phyloP scores from a whole-genome alignment of 177 flowering plant genomes.

The Tripterygium wilfordii region DNA sequence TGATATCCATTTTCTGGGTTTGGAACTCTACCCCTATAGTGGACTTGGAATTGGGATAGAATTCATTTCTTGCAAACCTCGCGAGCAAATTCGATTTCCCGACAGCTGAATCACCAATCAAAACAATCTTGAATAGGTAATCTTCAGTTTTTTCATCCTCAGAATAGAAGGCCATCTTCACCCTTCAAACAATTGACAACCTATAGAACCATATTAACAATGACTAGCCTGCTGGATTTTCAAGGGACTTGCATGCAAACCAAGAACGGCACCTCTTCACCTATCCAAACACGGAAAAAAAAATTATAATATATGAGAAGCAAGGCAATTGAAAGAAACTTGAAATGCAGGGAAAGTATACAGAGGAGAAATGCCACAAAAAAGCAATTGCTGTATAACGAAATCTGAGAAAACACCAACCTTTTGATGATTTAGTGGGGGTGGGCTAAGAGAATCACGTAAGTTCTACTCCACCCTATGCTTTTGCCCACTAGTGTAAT shows the following conservation, averaged over 20 bases:
- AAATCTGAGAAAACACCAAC: constrained; percentile 14
- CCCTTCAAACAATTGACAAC: neutral
- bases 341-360: constrained; percentile 18
- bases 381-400: neutral
- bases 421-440: constrained; percentile 6
- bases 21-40: constrained; percentile 59
- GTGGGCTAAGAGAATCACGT: neutral
- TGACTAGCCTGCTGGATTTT: constrained; percentile 1
- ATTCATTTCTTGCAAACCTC: constrained; percentile 51
- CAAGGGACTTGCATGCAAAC: constrained; percentile 9
- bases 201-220: constrained; percentile 4
- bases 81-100: constrained; percentile 42
- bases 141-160: constrained; percentile 29
- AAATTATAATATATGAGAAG: constrained; percentile 6
- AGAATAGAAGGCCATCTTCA: constrained; percentile 21
- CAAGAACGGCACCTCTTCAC: constrained; percentile 5
- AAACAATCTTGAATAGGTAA: constrained; percentile 33
- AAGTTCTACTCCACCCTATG: constrained; percentile 7
- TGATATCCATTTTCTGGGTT: constrained; percentile 45
- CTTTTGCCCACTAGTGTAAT: constrained; percentile 5
- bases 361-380: neutral
- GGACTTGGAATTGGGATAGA: constrained; percentile 49
- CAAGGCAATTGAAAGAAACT: constrained; percentile 12
- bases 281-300: constrained; percentile 7
- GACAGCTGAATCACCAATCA: constrained; percentile 37